A percentile compares a stretch with the other conserved stretches of the same genome.
Conservation (phyloP, 805 yeast genomes). For the Nakazawaea wyomingensis region DNA sequence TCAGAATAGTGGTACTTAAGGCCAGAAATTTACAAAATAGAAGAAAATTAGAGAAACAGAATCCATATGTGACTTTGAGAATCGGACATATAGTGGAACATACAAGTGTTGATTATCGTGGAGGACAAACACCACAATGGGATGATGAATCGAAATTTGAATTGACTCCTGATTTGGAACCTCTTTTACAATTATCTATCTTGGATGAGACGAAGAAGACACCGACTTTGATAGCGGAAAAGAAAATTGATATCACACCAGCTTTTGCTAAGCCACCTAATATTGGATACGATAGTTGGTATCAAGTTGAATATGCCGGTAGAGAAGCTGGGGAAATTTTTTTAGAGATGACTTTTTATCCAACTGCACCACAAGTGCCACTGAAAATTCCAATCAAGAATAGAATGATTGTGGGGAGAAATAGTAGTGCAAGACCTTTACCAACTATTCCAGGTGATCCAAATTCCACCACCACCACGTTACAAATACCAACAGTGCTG, state of each 20-base stretch:
- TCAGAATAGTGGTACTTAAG: conserved; percentile 72
- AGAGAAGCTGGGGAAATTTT: conserved; percentile 84
- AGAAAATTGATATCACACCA: conserved; percentile 70
- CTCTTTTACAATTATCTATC: conserved; percentile 63
- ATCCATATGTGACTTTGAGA: conserved; percentile 82
- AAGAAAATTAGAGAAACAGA: conserved; percentile 84
- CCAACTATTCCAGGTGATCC: conserved; percentile 24
- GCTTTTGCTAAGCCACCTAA: conserved; percentile 61
- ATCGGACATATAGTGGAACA: conserved; percentile 77
- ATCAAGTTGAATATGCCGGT: conserved; percentile 57
- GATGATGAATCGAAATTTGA: conserved; percentile 68
- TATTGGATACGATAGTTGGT: conserved; percentile 87
- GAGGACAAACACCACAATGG: conserved; percentile 94
- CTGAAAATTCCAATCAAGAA: conserved; percentile 13
- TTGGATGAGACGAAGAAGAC: conserved; percentile 81
- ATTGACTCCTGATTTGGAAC: conserved; percentile 57
- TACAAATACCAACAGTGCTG: neutral
- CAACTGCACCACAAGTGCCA: conserved; percentile 33
- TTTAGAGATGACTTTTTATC: conserved; percentile 89
- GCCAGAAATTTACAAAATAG: conserved; percentile 86
- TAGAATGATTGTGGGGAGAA: conserved; percentile 2
- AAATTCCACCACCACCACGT: neutral
- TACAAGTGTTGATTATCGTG: conserved; percentile 73
- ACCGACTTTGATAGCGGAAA: conserved; percentile 83
- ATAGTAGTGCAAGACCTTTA: conserved; percentile 16